Percentiles rank a stretch among this genome's conserved stretches.
Evolutionary conservation across 176 grass and related monocot species (phyloP).

Genomic region (Lolium multiflorum): DNA sequence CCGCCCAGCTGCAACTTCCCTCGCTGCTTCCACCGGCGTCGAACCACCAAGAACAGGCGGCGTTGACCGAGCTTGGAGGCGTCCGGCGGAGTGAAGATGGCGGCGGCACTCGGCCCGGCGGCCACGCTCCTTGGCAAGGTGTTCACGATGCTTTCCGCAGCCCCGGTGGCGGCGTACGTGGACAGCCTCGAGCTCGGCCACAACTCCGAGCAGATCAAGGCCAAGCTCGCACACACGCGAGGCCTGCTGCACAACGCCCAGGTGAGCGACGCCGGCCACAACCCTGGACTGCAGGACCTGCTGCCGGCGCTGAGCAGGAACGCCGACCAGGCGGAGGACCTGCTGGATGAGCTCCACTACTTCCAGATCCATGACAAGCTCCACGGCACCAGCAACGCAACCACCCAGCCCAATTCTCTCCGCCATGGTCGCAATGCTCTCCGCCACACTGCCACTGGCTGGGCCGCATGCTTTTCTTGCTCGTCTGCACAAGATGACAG

Average conservation of each 20-base stretch:
- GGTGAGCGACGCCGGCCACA: not conserved
- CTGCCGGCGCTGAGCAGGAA: not conserved
- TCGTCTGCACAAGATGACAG: not conserved
- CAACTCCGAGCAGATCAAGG: not conserved
- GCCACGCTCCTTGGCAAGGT: not conserved
- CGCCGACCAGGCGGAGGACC: not conserved
- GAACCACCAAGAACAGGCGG: too few species aligned
- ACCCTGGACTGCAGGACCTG: not conserved
- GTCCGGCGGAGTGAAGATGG: not conserved
- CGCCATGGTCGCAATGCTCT: not conserved
- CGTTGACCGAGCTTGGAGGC: too few species aligned
- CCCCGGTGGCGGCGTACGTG: not conserved
- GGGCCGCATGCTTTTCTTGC: not conserved
- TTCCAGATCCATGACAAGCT: not conserved
- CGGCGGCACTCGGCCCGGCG: not conserved
- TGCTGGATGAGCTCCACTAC: not conserved
- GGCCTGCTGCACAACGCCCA: not conserved
- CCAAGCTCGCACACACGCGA: not conserved
- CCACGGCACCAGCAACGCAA: not conserved
- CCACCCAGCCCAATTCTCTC: not conserved
- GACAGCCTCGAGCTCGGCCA: constrained; percentile 17
- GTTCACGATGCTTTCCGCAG: not conserved
- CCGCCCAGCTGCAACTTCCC: too few species aligned
- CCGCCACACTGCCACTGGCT: not conserved
- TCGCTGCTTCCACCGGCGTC: too few species aligned